Conservation (phyloP, 108 stramenopile species). For the Cyclotella sp. region DNA sequence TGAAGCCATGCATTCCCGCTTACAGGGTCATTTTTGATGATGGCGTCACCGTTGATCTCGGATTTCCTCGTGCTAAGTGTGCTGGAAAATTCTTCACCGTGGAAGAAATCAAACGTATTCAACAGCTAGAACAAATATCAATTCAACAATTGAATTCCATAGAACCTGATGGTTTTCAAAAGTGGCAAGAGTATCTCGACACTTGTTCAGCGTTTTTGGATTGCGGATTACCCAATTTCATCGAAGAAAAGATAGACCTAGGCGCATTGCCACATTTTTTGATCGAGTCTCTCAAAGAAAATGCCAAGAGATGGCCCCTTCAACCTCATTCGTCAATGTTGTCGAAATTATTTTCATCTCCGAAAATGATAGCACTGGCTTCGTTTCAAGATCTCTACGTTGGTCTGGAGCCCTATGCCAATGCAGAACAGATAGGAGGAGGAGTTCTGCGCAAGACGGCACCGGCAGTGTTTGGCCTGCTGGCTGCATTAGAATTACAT, state of each 20-base stretch:
- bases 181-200: constrained; percentile 78
- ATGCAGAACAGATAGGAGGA: constrained; percentile 54
- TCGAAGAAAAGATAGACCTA: constrained; percentile 77
- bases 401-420: constrained; percentile 82
- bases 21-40: constrained; percentile 89
- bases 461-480: constrained; percentile 91
- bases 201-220: constrained; percentile 74
- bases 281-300: constrained; percentile 60
- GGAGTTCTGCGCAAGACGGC: constrained; percentile 81
- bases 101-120: constrained; percentile 24
- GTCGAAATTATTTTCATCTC: constrained; percentile 64
- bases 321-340: constrained; percentile 82
- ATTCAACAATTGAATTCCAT: constrained; percentile 60
- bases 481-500: constrained; percentile 91
- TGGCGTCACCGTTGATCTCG: constrained; percentile 68
- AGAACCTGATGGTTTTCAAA: constrained; percentile 63
- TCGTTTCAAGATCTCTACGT: constrained; percentile 96
- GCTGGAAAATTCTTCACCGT: neutral
- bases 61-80: constrained; percentile 58
- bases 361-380: constrained; percentile 78
- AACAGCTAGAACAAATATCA: constrained; percentile 43
- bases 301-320: constrained; percentile 72
- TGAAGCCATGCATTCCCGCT: constrained; percentile 76
- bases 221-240: constrained; percentile 86
- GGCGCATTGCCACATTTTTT: constrained; percentile 73